Conservation (phyloP, 75 land plant genomes). For the Adiantum capillusveneris region DNA sequence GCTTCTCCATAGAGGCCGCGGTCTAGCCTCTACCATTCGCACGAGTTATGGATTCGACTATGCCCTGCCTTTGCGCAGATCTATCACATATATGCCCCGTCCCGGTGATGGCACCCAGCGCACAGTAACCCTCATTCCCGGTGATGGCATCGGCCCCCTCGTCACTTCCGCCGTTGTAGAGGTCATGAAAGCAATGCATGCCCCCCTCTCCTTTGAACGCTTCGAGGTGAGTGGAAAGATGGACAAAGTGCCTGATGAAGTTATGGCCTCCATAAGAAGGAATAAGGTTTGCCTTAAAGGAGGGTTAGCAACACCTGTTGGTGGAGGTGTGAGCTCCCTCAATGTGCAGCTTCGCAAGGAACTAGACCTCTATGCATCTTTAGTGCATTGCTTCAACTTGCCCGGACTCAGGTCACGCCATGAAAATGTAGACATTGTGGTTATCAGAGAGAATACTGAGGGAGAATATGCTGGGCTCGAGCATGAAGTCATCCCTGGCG, state of each 20-base stretch:
- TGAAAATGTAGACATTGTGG: slow-evolving; percentile 71
- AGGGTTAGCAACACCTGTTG: slow-evolving; percentile 63
- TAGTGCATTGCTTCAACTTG: slow-evolving; percentile 66
- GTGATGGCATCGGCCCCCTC: slow-evolving; percentile 75
- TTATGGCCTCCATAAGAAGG: slow-evolving; percentile 52
- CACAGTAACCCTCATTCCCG: slow-evolving; percentile 65
- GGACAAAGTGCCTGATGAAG: slow-evolving; percentile 54
- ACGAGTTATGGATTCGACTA: no score
- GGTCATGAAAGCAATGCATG: slow-evolving; percentile 79
- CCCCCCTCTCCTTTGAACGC: slow-evolving; percentile 61
- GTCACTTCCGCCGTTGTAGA: slow-evolving; percentile 70
- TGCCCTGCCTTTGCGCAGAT: slow-evolving; percentile 8
- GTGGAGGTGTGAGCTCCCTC: slow-evolving; percentile 71
- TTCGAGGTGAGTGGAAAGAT: slow-evolving; percentile 62
- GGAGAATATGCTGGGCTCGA: slow-evolving; percentile 79
- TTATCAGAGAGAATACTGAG: slow-evolving; percentile 80
- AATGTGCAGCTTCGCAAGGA: slow-evolving; percentile 72
- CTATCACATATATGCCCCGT: slow-evolving; percentile 76
- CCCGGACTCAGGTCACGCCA: slow-evolving; percentile 62
- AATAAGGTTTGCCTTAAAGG: slow-evolving; percentile 78
- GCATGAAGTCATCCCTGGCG: slow-evolving; percentile 80
- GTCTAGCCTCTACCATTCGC: no score
- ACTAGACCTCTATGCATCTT: slow-evolving; percentile 63
- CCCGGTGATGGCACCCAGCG: slow-evolving; percentile 81
- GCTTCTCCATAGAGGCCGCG: no score